Base-by-base conservation (phyloP, 768 basidiomycete species). In the Mycena albidolilacea region DNA sequence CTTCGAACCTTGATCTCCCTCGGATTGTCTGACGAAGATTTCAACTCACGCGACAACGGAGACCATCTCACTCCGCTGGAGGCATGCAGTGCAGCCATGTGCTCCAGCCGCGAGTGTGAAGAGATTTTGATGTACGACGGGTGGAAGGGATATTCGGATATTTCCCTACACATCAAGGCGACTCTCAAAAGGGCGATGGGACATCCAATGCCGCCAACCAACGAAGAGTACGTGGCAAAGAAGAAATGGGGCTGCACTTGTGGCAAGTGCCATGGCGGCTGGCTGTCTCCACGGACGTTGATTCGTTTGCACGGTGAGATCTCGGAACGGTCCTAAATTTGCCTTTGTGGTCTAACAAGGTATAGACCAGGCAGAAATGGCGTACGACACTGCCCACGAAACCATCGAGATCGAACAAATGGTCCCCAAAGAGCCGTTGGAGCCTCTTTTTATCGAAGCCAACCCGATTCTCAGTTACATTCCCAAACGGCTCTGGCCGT, bases 241-340 rank as follows among this genome's bases (percentile, higher is more conserved):
- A 67, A 71, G 54, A 78, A 72, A 37, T 76, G 67, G 54, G 79
- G 79, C 15, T 81, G 79, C 65, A 77, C 77, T 17, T 81, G 78
- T 50, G 76, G 75, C 50, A 21, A 59, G 37, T 80, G 79, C 39
- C 67, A 41, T 10, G 75, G 73, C 1, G 77, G 77, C 11, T 80
- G 77, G 78, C 64, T 81, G 14, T 78, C 78, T 14, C 58, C 59
- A 4, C 73, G 75, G 21, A 78, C 72, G 64, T 35, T 74, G 43
- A 75, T 72, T 17, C 74, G 73, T n/a, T 62, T 78, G 4, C 17
- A 39, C 55, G 69, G 79, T 79, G 52, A 68, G 67, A 38, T 11
- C 7, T 19, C 14, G 17, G 12, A 48, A 17, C 17, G 46, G 7
- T 48, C 17, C 15, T 48, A 43, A 9, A 1, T 30, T 30, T 30